phyloP scores from a whole-genome alignment of 116 monocot genomes.

The Dioscorea cayenensis region DNA sequence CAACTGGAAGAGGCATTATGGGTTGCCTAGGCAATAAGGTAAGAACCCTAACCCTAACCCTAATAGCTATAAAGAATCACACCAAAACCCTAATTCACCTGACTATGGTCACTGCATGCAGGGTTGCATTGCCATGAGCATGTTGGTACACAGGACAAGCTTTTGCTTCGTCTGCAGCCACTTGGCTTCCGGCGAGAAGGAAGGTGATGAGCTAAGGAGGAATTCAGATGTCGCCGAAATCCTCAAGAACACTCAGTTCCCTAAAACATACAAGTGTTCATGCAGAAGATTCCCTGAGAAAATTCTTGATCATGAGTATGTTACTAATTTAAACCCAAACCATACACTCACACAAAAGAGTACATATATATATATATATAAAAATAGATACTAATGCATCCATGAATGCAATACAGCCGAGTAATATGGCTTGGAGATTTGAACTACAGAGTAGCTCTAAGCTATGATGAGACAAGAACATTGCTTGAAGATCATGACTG shows the following conservation, averaged over 20 bases:
- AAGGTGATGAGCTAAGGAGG: constrained; percentile 83
- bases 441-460: constrained; percentile 77
- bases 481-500: constrained; percentile 60
- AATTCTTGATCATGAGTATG: constrained; percentile 92
- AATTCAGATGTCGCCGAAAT: constrained; percentile 93
- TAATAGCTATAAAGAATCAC: too few species aligned
- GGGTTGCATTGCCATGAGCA: constrained; percentile 97
- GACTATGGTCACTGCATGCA: constrained; percentile 10
- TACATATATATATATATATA: too few species aligned
- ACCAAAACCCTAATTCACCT: too few species aligned
- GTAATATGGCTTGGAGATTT: constrained; percentile 94
- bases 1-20: constrained; percentile 90
- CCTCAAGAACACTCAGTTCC: constrained; percentile 78
- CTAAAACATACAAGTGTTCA: constrained; percentile 63
- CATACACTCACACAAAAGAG: neutral
- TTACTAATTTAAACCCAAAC: neutral
- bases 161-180: constrained; percentile 97
- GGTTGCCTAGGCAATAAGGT: constrained; percentile 96
- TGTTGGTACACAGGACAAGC: constrained; percentile 67
- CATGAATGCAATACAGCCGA: constrained; percentile 24
- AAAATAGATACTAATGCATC: neutral
- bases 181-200: constrained; percentile 95
- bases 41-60: too few species aligned
- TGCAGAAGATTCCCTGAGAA: constrained; percentile 54
- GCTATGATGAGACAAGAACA: constrained; percentile 63